Evolutionary conservation across 139 green algal genomes (phyloP).

Genomic region (Closterium sp.): DNA sequence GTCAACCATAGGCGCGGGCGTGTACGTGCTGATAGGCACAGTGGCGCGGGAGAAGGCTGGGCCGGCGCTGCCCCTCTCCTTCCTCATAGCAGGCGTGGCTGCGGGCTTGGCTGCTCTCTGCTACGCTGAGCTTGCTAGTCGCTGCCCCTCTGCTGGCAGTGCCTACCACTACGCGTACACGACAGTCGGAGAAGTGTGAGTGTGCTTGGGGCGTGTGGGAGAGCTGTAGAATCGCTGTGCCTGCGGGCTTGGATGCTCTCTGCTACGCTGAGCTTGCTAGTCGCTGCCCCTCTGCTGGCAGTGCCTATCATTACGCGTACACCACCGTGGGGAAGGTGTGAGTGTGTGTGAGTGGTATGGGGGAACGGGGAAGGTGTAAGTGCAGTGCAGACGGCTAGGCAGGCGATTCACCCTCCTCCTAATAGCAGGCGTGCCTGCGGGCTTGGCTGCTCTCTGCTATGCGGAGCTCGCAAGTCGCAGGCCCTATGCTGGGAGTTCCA

Average conservation of each 20-base stretch:
- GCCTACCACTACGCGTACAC: too few species aligned
- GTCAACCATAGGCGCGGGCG: constrained; percentile 32
- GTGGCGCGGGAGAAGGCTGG: constrained; percentile 22
- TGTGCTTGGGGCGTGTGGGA: too few species aligned
- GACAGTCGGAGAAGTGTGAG: too few species aligned
- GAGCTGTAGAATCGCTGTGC: not conserved
- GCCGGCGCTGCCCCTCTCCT: constrained; percentile 32
- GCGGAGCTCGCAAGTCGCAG: not conserved
- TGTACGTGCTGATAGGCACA: constrained; percentile 41
- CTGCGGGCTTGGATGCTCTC: not conserved
- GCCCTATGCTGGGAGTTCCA: too few species aligned
- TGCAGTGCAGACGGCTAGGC: too few species aligned
- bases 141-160: too few species aligned
- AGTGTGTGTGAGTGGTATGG: too few species aligned
- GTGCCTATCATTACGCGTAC: not conserved
- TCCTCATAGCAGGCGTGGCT: constrained; percentile 38
- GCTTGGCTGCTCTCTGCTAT: not conserved
- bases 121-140: too few species aligned
- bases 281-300: not conserved
- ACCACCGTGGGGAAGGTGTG: not conserved
- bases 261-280: not conserved
- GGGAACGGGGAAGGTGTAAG: too few species aligned
- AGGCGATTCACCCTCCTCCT: too few species aligned
- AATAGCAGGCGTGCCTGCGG: not conserved
- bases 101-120: not conserved